Conservation (phyloP, 768 basidiomycete species). For the Holtermannia corniformis region DNA sequence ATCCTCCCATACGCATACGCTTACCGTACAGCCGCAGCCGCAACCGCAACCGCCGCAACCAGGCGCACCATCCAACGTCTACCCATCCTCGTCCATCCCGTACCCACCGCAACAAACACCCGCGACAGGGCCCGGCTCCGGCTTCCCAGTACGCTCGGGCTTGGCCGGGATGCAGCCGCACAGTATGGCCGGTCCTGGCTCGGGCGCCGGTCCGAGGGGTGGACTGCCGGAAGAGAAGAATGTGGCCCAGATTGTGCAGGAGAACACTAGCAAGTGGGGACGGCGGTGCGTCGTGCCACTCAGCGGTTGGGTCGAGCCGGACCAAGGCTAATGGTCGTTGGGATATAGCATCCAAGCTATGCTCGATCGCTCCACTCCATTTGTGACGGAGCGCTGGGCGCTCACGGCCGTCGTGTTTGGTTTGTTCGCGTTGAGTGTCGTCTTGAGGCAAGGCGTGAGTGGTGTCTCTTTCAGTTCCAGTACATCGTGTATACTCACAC, state of each 20-base stretch:
- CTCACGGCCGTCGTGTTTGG: conserved; percentile 59
- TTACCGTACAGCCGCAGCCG: background rate
- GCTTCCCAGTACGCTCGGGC: conserved; percentile 37
- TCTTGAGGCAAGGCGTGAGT: conserved; percentile 81
- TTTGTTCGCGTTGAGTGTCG: conserved; percentile 74
- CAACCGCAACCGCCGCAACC: background rate
- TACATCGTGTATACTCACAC: no score
- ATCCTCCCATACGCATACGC: no score
- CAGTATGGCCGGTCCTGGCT: conserved; percentile 18
- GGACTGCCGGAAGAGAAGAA: conserved; percentile 40
- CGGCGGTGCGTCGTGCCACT: conserved; percentile 11
- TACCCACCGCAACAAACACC: conserved; percentile 17
- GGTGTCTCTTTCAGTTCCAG: background rate
- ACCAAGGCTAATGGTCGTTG: conserved; percentile 22
- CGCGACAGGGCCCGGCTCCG: conserved; percentile 33
- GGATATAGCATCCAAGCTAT: conserved; percentile 67
- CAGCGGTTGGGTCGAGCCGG: background rate
- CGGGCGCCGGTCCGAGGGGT: conserved; percentile 19
- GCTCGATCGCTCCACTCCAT: conserved; percentile 88
- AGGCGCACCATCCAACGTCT: background rate
- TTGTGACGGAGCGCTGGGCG: conserved; percentile 81
- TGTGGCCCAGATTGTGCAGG: conserved; percentile 38
- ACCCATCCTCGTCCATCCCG: conserved; percentile 13
- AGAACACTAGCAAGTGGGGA: conserved; percentile 22
- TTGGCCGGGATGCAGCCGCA: conserved; percentile 30